Conservation (phyloP, 2,329 filamentous ascomycete genomes). For the Dactylella cylindrospora region DNA sequence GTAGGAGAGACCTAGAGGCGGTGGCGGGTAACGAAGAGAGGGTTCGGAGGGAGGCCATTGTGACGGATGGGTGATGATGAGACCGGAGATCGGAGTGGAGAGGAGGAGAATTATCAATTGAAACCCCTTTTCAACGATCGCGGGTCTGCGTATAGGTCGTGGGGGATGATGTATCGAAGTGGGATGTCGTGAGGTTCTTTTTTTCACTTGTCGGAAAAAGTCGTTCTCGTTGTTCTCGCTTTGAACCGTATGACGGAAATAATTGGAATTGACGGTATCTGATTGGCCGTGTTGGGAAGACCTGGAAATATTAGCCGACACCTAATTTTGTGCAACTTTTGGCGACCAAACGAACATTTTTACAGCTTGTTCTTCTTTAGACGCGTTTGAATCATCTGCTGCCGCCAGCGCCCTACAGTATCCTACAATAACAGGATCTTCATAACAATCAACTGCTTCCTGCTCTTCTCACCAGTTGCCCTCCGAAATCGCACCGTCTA, state of each 20-base stretch:
- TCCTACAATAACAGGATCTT: too few species aligned
- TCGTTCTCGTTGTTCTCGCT: conserved; percentile 6
- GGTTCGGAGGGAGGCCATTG: conserved; percentile 39
- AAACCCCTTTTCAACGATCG: conserved; percentile 18
- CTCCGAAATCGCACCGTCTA: conserved; percentile 5
- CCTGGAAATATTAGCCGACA: too few species aligned
- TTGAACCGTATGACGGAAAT: conserved; percentile 39
- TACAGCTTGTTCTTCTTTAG: too few species aligned
- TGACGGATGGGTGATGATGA: too few species aligned
- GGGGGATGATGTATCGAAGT: conserved; percentile 20
- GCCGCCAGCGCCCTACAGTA: conserved; percentile 2
- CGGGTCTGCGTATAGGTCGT: conserved; percentile 8
- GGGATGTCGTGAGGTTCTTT: conserved; percentile 42
- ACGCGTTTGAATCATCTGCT: conserved; percentile 24
- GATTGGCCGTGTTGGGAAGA: conserved; percentile 28
- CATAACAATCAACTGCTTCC: neutral
- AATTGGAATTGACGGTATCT: conserved; percentile 35
- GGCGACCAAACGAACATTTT: conserved; percentile 3
- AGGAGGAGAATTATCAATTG: conserved; percentile 23
- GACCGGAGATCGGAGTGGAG: conserved; percentile 7
- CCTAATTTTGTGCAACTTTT: conserved; percentile 42
- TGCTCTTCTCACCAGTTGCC: too few species aligned
- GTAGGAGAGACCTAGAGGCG: conserved; percentile 43
- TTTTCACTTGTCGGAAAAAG: too few species aligned
- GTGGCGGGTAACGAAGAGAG: conserved; percentile 37